These are phyloP conservation scores for Backusella australiensis DNA, from an alignment of 192 early-diverging fungal species.

Conservation along the genomic window DNA sequence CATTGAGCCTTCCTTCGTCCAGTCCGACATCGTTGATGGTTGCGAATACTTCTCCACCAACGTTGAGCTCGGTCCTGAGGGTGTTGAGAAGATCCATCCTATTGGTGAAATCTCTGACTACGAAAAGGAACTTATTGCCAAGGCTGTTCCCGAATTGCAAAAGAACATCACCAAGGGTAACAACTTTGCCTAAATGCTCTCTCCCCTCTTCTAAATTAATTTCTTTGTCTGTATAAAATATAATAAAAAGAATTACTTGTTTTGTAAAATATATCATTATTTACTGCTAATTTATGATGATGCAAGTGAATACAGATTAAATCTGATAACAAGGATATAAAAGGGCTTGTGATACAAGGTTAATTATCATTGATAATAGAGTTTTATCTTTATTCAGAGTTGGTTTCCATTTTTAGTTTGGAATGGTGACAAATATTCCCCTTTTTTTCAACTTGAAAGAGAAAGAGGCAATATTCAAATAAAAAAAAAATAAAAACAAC, in stretches of 20 bases:
- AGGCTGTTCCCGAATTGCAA: conserved; percentile 88
- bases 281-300: not conserved
- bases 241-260: not conserved
- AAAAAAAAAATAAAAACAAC: not conserved
- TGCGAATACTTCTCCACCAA: conserved; percentile 79
- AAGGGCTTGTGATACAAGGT: not conserved
- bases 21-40: conserved; percentile 53
- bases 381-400: not conserved
- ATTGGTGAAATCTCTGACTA: conserved; percentile 77
- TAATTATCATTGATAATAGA: not conserved
- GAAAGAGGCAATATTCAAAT: not conserved
- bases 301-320: no score
- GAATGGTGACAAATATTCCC: not conserved
- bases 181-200: not conserved
- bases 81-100: conserved; percentile 86
- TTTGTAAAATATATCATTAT: not conserved
- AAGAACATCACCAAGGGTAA: conserved; percentile 91
- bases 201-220: not conserved
- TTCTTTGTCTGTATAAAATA: conserved; percentile 3
- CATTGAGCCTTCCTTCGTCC: conserved; percentile 89
- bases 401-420: not conserved
- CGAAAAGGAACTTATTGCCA: conserved; percentile 84
- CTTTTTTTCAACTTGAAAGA: no score
- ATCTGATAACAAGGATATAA: not conserved
- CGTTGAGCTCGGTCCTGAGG: conserved; percentile 77